Base-by-base conservation (phyloP, 2,329 filamentous ascomycete genomes). In the Neodidymelliopsis sp. region DNA sequence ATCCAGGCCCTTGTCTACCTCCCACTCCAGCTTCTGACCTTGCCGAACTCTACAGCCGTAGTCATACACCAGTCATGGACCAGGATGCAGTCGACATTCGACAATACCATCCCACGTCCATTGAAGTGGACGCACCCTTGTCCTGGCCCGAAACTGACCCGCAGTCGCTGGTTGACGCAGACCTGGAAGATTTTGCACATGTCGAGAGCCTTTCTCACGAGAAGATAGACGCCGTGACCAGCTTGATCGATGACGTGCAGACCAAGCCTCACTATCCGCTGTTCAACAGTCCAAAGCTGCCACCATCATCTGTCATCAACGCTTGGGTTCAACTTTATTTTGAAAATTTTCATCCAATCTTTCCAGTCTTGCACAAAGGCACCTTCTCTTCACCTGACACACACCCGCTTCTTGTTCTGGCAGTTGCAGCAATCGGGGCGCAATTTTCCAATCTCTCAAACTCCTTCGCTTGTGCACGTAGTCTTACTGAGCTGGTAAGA, bases 91-190 rank as follows among this genome's bases (percentile, higher is more conserved):
- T 48, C 3, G 44, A 48, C 6, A 18, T 48, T 20, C n/a, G 44
- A 19, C 44, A 40, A 16, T 48, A 41, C 13, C 36, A 29, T 29
- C 28, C 44, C 9, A 48, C 44, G 3, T 41, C 35, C 2, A 48
- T 48, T 19, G 44, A 48, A n/a, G n/a, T 48, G 4, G 44, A 48
- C 34, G 44, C 44, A 15, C 29, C 44, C 15, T 13, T 48, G 23
- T 11, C 25, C 11, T 40, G 34, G 3, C 44, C 35, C 4, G 36
- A 48, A 2, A 18, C 41, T 11, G 44, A 48, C 23, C 15, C 31
- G 12, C 4, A 13, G 3, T 48, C 44, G 22, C 27, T 48, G 5
- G 1, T 6, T 7, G 25, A 48, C 13, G 44, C 29, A 6, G 44
- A 29, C 8, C 4, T 41, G 10, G 44, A 40, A 13, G n/a, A 40